Percentiles rank a stretch among this genome's conserved stretches.
These are phyloP conservation scores for Drechslerella dactyloides DNA, from an alignment of 2,329 filamentous ascomycete species.

Conservation along the genomic window DNA sequence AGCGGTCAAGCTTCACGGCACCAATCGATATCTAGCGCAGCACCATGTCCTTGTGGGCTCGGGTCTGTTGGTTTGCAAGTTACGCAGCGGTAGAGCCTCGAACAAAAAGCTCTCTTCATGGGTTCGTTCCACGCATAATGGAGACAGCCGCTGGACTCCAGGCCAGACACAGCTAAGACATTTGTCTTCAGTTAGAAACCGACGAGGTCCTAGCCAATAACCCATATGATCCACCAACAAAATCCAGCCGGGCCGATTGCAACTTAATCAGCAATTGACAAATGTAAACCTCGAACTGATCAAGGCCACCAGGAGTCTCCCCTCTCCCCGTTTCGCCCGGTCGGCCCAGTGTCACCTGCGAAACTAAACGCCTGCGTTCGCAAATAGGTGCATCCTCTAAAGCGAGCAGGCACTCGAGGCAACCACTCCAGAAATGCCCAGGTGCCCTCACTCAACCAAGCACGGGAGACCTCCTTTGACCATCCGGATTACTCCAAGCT, in stretches of 20 bases:
- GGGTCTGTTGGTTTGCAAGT: constrained; percentile 28
- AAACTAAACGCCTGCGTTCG: constrained; percentile 38
- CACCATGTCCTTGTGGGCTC: constrained; percentile 25
- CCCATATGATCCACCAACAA: constrained; percentile 40
- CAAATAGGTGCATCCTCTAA: constrained; percentile 22
- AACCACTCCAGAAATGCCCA: constrained; percentile 34
- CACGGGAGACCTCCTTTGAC: constrained; percentile 36
- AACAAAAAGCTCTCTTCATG: constrained; percentile 36
- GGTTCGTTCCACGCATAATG: constrained; percentile 45
- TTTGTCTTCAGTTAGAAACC: constrained; percentile 38
- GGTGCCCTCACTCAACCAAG: constrained; percentile 37
- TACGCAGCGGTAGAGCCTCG: constrained; percentile 22
- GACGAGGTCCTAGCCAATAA: constrained; percentile 35
- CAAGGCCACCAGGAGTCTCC: constrained; percentile 9
- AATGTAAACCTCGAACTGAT: constrained; percentile 31
- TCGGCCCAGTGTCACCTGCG: constrained; percentile 40
- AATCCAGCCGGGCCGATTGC: constrained; percentile 19
- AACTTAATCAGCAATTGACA: constrained; percentile 28
- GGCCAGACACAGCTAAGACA: constrained; percentile 46
- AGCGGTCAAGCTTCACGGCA: constrained; percentile 5
- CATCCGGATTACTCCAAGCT: constrained; percentile 41
- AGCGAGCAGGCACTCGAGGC: constrained; percentile 37
- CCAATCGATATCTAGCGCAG: too few relatives aligned
- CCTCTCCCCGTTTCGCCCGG: constrained; percentile 23
- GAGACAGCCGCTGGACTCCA: constrained; percentile 28